Conservation (phyloP, 176 grass and related monocot genomes). For the Bromus sterilis region DNA sequence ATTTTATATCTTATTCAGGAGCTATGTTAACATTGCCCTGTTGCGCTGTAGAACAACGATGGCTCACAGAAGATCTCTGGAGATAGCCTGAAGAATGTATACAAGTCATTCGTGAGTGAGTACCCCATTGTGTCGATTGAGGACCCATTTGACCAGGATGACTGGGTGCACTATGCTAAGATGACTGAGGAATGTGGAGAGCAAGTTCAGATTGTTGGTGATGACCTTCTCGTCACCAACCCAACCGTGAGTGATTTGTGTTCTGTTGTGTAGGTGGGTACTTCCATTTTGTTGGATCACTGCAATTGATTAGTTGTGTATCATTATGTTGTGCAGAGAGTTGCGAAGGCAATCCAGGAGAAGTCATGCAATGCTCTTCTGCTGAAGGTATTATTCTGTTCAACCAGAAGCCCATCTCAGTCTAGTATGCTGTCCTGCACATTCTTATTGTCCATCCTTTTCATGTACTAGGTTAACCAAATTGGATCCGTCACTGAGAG, state of each 20-base stretch:
- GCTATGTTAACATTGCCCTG: not conserved
- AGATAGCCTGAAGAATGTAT: slow-evolving; percentile 88
- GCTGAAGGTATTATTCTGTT: slow-evolving; percentile 48
- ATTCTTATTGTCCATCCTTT: not conserved
- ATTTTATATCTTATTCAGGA: not conserved
- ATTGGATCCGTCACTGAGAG: slow-evolving; percentile 93
- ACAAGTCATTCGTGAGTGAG: slow-evolving; percentile 85
- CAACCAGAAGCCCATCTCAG: not conserved
- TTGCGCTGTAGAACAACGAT: slow-evolving; percentile 70
- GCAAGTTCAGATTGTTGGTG: slow-evolving; percentile 88
- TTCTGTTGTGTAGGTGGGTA: not conserved
- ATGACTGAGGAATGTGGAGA: slow-evolving; percentile 81
- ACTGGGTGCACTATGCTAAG: slow-evolving; percentile 86
- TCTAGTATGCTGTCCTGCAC: not conserved
- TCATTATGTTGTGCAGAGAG: slow-evolving; percentile 41
- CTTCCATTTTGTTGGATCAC: not conserved
- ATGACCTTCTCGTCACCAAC: slow-evolving; percentile 94
- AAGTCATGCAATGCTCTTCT: slow-evolving; percentile 97
- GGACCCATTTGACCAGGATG: slow-evolving; percentile 97
- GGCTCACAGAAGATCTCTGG: slow-evolving; percentile 96
- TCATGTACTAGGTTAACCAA: slow-evolving; percentile 70
- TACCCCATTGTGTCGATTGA: slow-evolving; percentile 96
- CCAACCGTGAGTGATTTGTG: slow-evolving; percentile 50
- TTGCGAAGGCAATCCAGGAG: slow-evolving; percentile 83
- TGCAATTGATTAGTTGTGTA: not conserved